phyloP scores from a whole-genome alignment of 805 yeast species.

The Metschnikowia drakensbergensis region DNA sequence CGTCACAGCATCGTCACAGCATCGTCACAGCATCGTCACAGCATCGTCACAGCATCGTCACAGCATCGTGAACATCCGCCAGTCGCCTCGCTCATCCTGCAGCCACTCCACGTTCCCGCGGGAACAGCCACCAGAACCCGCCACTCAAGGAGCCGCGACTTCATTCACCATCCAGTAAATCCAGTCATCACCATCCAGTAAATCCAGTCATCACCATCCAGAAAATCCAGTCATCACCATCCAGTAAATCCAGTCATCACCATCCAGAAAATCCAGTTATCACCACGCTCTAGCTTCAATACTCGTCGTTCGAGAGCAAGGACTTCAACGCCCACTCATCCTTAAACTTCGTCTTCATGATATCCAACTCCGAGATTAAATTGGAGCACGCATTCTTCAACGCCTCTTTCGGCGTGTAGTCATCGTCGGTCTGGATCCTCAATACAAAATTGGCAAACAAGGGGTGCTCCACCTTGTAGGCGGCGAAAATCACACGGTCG shows the following conservation, averaged over 20 bases:
- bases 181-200: too few relatives aligned
- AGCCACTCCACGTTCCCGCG: too few relatives aligned
- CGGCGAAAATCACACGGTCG: slow-evolving; percentile 88
- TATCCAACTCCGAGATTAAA: slow-evolving; percentile 73
- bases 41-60: background rate
- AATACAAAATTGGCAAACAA: slow-evolving; percentile 90
- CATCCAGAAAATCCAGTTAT: background rate
- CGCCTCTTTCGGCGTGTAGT: slow-evolving; percentile 87
- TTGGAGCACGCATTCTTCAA: slow-evolving; percentile 84
- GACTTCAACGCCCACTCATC: slow-evolving; percentile 93
- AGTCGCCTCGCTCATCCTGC: too few relatives aligned
- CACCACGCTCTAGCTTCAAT: slow-evolving; percentile 15
- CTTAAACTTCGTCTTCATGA: slow-evolving; percentile 71
- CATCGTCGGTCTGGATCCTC: slow-evolving; percentile 95
- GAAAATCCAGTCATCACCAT: too few relatives aligned
- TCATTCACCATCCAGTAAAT: too few relatives aligned
- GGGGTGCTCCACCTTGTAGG: slow-evolving; percentile 97
- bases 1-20: background rate
- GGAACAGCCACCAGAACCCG: too few relatives aligned
- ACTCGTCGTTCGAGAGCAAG: slow-evolving; percentile 51
- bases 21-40: background rate
- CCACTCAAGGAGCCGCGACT: too few relatives aligned
- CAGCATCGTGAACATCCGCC: too few relatives aligned
- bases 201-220: too few relatives aligned
- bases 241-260: too few relatives aligned